phyloP scores from a whole-genome alignment of 2,329 filamentous ascomycete species.

The Exutisphaerella laricina region DNA sequence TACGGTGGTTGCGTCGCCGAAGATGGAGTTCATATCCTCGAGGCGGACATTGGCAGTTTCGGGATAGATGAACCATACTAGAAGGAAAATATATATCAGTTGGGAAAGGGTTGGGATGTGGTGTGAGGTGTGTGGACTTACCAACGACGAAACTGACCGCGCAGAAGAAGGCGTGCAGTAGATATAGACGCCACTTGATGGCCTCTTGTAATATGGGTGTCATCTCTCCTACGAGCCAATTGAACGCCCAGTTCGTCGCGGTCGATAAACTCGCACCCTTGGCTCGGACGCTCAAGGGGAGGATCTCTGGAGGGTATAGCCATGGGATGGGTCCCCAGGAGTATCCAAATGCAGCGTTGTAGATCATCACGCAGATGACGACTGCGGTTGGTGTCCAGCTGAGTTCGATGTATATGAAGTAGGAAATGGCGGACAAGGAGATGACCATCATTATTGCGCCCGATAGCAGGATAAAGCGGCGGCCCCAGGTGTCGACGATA shows the following conservation, averaged over 20 bases:
- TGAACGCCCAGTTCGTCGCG: slow-evolving; percentile 96
- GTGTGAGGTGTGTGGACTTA: slow-evolving; percentile 51
- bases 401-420: slow-evolving; percentile 89
- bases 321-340: slow-evolving; percentile 98
- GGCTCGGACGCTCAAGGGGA: slow-evolving; percentile 91
- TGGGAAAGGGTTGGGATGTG: neutral
- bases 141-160: slow-evolving; percentile 91
- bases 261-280: slow-evolving; percentile 96
- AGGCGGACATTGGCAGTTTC: slow-evolving; percentile 93
- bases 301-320: slow-evolving; percentile 98
- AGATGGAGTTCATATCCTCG: slow-evolving; percentile 93
- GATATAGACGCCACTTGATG: slow-evolving; percentile 90
- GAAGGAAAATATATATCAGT: neutral
- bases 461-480: slow-evolving; percentile 80
- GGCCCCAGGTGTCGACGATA: slow-evolving; percentile 85
- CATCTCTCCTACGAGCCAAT: slow-evolving; percentile 94
- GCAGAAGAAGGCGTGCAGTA: slow-evolving; percentile 96
- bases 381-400: slow-evolving; percentile 72
- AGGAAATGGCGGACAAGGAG: slow-evolving; percentile 83
- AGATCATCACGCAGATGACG: slow-evolving; percentile 94
- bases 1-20: slow-evolving; percentile 84
- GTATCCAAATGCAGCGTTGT: slow-evolving; percentile 95
- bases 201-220: slow-evolving; percentile 87
- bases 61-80: slow-evolving; percentile 96
- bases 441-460: slow-evolving; percentile 86